Base-by-base conservation (phyloP, 805 yeast species). In the Pichia sporocuriosa region DNA sequence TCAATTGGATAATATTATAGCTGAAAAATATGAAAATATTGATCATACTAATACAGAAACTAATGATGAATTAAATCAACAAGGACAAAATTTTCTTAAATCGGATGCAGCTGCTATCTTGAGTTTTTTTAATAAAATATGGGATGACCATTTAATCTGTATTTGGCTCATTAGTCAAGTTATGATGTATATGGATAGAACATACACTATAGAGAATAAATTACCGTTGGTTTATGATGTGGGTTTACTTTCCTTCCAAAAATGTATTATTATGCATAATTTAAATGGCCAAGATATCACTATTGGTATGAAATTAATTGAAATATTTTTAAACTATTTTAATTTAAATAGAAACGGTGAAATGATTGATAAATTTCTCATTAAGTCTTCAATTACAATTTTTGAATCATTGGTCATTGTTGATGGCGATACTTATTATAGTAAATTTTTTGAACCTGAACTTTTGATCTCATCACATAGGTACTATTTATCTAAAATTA, bases 111-210 rank as follows among this genome's bases (percentile, higher is more conserved):
- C 48, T 1, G 55, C 52, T 17, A 56, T 69, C 25, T 44, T 72
- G 27, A 53, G 53, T 22, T 52, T 55, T 9, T 49, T 72, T 8
- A 60, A 57, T 35, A 44, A 43, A 25, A 74, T 72, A 42, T 88
- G 96, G 95, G 70, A 75, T 28, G 85, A 79, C 36, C 90, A 84
- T 56, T 59, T 79, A 29, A 69, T 79, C 30, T 71, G 82, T 37
- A 83, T 85, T 81, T 71, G 84, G 48, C 77, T 85, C 72, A 74
- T 86, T 33, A 75, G 89, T 52, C 95, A 89, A 58, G 84, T 88
- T 3, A 65, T 86, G 56, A 81, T 88, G 84, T 88, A 88, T 55
- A 61, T 89, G 56, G 95, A 88, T 56, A 72, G 95, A 33, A 95
- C 85, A 0, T 87, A 84, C 51, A 84, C 88, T 22, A 79, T 77